These are phyloP conservation scores for Dicorynia guianensis DNA, from an alignment of 306 rosid species.

Conservation along the genomic window DNA sequence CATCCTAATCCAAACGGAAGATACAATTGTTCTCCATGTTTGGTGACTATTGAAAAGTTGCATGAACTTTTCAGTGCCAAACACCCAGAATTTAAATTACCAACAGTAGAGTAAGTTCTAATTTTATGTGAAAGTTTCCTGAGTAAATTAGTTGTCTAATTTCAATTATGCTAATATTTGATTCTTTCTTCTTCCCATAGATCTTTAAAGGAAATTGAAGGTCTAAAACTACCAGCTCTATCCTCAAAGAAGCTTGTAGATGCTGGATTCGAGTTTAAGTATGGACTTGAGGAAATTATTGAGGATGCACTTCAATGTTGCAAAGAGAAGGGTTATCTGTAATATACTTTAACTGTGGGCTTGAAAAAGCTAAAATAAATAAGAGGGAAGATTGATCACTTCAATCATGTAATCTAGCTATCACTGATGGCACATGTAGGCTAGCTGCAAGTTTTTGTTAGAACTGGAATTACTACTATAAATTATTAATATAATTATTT, in stretches of 20 bases:
- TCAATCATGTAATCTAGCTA: background rate
- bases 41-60: conserved; percentile 16
- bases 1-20: conserved; percentile 43
- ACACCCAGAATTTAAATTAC: conserved; percentile 45
- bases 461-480: too few species aligned
- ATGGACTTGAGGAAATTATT: conserved; percentile 52
- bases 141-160: background rate
- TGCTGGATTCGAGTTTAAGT: conserved; percentile 47
- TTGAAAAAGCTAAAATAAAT: too few species aligned
- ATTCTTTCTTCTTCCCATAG: conserved; percentile 6
- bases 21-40: conserved; percentile 49
- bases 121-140: background rate
- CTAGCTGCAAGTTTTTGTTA: too few species aligned
- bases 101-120: conserved; percentile 50
- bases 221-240: background rate
- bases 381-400: background rate
- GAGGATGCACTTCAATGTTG: conserved; percentile 43
- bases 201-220: conserved; percentile 32
- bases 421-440: too few species aligned
- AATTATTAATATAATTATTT: too few species aligned
- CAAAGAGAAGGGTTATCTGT: conserved; percentile 9
- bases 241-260: conserved; percentile 54
- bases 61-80: conserved; percentile 35
- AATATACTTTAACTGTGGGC: background rate
- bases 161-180: background rate